phyloP scores from a whole-genome alignment of 495 filamentous ascomycete genomes.

The Aspergillus campestris region DNA sequence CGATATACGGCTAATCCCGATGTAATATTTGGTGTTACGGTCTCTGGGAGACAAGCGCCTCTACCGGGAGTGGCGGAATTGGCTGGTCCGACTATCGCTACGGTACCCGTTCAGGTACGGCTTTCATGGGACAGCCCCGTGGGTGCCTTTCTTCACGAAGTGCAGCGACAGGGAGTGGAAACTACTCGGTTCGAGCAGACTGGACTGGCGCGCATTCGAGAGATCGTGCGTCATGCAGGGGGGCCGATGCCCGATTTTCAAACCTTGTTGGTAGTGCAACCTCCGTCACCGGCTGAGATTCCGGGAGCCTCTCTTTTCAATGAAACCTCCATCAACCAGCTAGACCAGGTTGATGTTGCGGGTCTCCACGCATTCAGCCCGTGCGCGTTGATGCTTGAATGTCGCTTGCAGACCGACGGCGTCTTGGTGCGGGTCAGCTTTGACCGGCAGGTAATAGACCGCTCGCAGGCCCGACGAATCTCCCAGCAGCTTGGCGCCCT shows the following conservation, averaged over 20 bases:
- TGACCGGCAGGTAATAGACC: too few relatives aligned
- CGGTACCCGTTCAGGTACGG: constrained; percentile 42
- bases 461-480: background rate
- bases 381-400: too few relatives aligned
- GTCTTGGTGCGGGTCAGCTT: too few relatives aligned
- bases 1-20: constrained; percentile 21
- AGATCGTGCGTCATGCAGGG: constrained; percentile 37
- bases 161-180: constrained; percentile 26
- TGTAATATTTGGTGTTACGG: constrained; percentile 26
- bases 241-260: constrained; percentile 44
- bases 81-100: constrained; percentile 34
- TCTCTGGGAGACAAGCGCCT: constrained; percentile 28
- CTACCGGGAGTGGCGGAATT: constrained; percentile 25
- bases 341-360: too few relatives aligned
- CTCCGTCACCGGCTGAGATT: background rate
- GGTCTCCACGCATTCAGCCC: too few relatives aligned
- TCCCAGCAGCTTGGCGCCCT: background rate
- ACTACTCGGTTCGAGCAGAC: constrained; percentile 36
- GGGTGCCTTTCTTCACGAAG: constrained; percentile 23
- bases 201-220: constrained; percentile 44
- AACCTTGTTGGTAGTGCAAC: constrained; percentile 19
- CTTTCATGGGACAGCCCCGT: constrained; percentile 16
- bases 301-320: too few relatives aligned
- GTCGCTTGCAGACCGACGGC: too few relatives aligned
- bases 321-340: too few relatives aligned